Evolutionary conservation across 345 rosid genomes (phyloP).

Genomic region (Eutrema japonicum): DNA sequence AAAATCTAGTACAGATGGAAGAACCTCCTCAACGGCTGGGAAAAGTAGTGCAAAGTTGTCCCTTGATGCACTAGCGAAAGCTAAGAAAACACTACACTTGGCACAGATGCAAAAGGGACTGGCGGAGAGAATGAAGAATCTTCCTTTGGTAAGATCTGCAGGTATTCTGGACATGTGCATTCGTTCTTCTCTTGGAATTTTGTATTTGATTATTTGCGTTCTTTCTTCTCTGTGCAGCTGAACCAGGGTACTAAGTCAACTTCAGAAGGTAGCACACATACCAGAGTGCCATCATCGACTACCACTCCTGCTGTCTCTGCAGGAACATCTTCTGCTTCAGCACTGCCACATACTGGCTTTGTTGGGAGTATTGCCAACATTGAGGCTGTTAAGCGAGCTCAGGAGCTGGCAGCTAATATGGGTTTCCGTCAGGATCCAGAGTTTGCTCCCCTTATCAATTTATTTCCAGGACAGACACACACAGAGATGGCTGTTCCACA

Average conservation of each 20-base stretch:
- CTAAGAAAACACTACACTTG: conserved; percentile 82
- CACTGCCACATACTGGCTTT: conserved; percentile 46
- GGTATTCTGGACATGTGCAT: not conserved
- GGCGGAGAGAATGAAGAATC: conserved; percentile 66
- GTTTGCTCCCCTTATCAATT: conserved; percentile 69
- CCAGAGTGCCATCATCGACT: conserved; percentile 39
- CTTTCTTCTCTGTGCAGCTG: conserved; percentile 51
- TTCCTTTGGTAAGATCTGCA: conserved; percentile 58
- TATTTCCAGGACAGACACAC: conserved; percentile 72
- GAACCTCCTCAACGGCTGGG: conserved; percentile 67
- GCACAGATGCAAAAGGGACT: conserved; percentile 67
- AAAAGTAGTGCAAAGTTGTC: conserved; percentile 80
- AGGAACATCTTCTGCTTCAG: conserved; percentile 45
- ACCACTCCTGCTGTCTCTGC: conserved; percentile 42
- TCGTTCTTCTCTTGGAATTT: conserved; percentile 7
- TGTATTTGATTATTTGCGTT: conserved; percentile 20
- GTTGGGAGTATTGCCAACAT: conserved; percentile 52
- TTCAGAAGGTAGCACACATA: conserved; percentile 47
- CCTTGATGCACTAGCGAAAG: conserved; percentile 87
- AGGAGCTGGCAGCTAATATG: conserved; percentile 85
- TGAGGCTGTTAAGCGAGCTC: conserved; percentile 93
- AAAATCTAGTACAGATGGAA: conserved; percentile 99
- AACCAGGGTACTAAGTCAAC: conserved; percentile 51
- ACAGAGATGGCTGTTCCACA: conserved; percentile 61
- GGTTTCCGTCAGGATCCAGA: conserved; percentile 83